Conservation (phyloP, 805 yeast genomes). For the Millerozyma miso region DNA sequence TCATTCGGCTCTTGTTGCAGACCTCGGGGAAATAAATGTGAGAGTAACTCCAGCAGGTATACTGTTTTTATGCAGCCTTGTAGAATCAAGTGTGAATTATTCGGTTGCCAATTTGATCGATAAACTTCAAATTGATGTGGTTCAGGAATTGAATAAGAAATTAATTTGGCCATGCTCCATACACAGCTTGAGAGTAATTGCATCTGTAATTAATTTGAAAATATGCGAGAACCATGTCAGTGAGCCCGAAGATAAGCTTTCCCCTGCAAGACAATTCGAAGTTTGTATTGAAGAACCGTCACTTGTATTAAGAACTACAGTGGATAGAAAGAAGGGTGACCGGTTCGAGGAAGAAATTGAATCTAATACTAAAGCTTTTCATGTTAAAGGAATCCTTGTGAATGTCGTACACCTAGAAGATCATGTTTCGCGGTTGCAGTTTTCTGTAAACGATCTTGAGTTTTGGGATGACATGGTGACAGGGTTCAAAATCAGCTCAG, state of each 20-base stretch:
- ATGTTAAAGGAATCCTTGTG: conserved; percentile 22
- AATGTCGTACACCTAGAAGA: conserved; percentile 21
- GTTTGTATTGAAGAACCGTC: conserved; percentile 34
- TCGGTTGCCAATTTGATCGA: conserved; percentile 56
- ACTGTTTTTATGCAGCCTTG: conserved; percentile 32
- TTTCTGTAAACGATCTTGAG: conserved; percentile 29
- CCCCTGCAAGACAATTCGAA: conserved; percentile 18
- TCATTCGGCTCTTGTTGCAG: conserved; percentile 51
- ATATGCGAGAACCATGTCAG: conserved; percentile 29
- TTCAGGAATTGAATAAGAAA: conserved; percentile 37
- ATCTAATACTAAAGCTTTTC: conserved; percentile 26
- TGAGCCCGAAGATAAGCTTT: conserved; percentile 22
- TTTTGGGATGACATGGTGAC: conserved; percentile 27
- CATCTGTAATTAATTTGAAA: conserved; percentile 41
- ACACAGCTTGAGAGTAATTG: conserved; percentile 42
- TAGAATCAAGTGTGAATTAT: conserved; percentile 28
- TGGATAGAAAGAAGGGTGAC: conserved; percentile 2
- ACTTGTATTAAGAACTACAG: conserved; percentile 22
- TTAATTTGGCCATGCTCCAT: conserved; percentile 31
- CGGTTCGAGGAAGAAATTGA: conserved; percentile 6
- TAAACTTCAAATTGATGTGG: conserved; percentile 55
- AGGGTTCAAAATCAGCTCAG: conserved; percentile 14
- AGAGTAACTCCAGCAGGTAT: conserved; percentile 45
- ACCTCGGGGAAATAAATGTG: conserved; percentile 48
- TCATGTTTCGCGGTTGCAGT: conserved; percentile 11